A percentile compares a stretch with the other conserved stretches of the same genome.
Conservation (phyloP, 176 grass and related monocot species). For the Themeda triandra region DNA sequence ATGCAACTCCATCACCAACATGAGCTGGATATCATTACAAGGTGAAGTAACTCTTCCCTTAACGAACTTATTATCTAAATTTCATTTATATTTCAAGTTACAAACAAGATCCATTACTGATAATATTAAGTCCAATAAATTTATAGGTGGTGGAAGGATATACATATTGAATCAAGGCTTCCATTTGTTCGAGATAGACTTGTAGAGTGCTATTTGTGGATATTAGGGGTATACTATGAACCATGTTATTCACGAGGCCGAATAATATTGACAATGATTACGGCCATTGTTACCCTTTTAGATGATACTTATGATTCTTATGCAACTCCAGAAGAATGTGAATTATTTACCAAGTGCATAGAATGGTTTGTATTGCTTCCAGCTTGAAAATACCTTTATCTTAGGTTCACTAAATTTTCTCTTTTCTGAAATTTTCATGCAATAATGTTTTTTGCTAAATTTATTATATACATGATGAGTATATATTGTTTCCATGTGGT, state of each 20-base stretch:
- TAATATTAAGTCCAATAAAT: neutral
- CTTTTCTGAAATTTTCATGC: too few species aligned
- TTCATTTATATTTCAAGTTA: too few species aligned
- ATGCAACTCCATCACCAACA: neutral
- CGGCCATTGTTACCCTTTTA: neutral
- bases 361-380: neutral
- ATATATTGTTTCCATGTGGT: too few species aligned
- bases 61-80: too few species aligned
- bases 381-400: too few species aligned
- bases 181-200: neutral
- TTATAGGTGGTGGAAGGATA: neutral
- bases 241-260: neutral
- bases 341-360: neutral
- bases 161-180: neutral
- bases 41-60: neutral
- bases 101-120: neutral
- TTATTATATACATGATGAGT: too few species aligned
- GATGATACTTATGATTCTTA: neutral
- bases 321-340: neutral
- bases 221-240: slow-evolving; percentile 2
- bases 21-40: neutral
- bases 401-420: too few species aligned
- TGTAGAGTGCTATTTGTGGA: neutral
- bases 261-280: neutral
- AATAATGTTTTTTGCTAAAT: too few species aligned